Percentiles rank a stretch among this genome's conserved stretches.
These are phyloP conservation scores for Penicillium paradoxum DNA, from an alignment of 495 filamentous ascomycete species.

Conservation along the genomic window DNA sequence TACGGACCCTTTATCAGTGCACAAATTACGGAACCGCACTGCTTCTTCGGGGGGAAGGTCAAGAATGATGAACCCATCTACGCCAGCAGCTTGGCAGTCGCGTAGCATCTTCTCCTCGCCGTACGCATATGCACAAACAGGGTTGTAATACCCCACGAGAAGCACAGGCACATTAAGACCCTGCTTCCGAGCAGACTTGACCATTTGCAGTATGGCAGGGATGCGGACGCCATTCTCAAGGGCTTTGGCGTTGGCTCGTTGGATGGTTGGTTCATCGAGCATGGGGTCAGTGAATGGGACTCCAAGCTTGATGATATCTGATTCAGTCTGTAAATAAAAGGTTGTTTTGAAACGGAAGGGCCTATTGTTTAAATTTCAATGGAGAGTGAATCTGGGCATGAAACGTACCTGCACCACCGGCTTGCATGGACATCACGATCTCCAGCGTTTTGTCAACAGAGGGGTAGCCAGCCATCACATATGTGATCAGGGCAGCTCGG, in stretches of 20 bases:
- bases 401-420: slow-evolving; percentile 70
- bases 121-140: slow-evolving; percentile 80
- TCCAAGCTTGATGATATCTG: slow-evolving; percentile 50
- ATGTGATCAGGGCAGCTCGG: slow-evolving; percentile 69
- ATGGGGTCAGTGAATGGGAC: slow-evolving; percentile 96
- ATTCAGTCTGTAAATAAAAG: not conserved
- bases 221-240: slow-evolving; percentile 83
- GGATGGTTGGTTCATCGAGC: slow-evolving; percentile 87
- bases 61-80: slow-evolving; percentile 95
- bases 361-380: not conserved
- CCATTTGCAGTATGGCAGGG: slow-evolving; percentile 66
- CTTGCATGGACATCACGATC: slow-evolving; percentile 79
- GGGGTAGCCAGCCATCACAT: slow-evolving; percentile 86
- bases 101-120: slow-evolving; percentile 80
- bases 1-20: slow-evolving; percentile 63
- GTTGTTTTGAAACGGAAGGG: not conserved
- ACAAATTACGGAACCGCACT: slow-evolving; percentile 76
- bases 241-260: slow-evolving; percentile 79
- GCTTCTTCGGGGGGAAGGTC: slow-evolving; percentile 95
- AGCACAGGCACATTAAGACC: slow-evolving; percentile 78
- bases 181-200: slow-evolving; percentile 63
- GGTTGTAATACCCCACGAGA: slow-evolving; percentile 98
- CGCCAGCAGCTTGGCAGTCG: slow-evolving; percentile 79
- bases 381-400: not conserved
- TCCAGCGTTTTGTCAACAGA: slow-evolving; percentile 62